Evolutionary conservation across 345 rosid genomes (phyloP), one percentile per base, ranked within the genome.

Genomic region (Hibiscus tridactylites): DNA sequence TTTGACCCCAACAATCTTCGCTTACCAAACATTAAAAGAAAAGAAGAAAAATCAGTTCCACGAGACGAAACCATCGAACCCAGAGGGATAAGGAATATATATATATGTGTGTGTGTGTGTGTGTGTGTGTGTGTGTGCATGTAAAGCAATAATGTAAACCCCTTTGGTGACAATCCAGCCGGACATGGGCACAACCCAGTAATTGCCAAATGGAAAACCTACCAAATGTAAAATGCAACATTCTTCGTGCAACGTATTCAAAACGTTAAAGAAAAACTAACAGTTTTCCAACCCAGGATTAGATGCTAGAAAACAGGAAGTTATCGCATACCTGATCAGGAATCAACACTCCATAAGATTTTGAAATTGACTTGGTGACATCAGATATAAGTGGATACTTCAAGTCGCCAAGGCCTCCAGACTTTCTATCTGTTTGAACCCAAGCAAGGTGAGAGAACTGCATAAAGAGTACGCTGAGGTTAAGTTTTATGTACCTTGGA

Each of bases 361-460:
- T 50, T 11, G 52, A 47, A 11, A 47, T 47, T 11, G 52, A 47
- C 52, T 47, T 47, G 15, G 96, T 95, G 73, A 90, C 83, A 79
- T 95, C 99, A 57, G 98, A 88, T 65, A 95, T 63, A 61, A 92
- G 85, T 50, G 98, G 96, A 63, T 90, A 95, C 28, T 86, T 95
- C 81, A 95, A 79, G 81, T 95, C 99, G 77, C 99, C 99, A 71
- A 95, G 97, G 29, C 98, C 98, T 59, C 99, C 99, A 2, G 98
- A 85, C 81, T 95, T 91, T 62, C 99, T 95, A 70, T 92, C 98
- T 26, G 99, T 92, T 84, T 95, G 99, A 44, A 95, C 88, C 99
- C 99, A 95, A 29, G 98, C 99, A 78, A 95, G 93, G 75, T 92
- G 99, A 12, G 99, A 90, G 81, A 90, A 95, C 98, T 95, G 70